Conservation (phyloP, 2,329 filamentous ascomycete species). For the Fusarium transvaalense region DNA sequence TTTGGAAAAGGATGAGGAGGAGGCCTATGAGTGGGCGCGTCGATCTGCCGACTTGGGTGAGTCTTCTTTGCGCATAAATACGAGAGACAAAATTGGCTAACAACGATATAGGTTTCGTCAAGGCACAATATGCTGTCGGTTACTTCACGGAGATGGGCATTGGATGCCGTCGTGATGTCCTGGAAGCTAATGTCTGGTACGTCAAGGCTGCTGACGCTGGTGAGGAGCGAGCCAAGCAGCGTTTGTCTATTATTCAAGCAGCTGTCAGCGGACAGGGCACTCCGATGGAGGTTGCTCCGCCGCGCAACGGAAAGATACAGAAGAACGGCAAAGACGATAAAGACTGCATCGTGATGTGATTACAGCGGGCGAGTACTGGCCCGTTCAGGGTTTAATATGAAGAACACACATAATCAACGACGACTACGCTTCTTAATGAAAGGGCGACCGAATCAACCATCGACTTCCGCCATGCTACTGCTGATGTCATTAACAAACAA, state of each 20-base stretch:
- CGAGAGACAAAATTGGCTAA: slow-evolving; percentile 29
- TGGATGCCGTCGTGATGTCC: slow-evolving; percentile 90
- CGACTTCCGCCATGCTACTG: slow-evolving; percentile 5
- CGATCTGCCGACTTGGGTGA: slow-evolving; percentile 87
- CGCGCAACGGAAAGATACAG: slow-evolving; percentile 64
- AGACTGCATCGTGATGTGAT: slow-evolving; percentile 70
- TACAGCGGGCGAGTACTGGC: slow-evolving; percentile 10
- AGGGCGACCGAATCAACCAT: slow-evolving; percentile 8
- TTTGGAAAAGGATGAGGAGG: slow-evolving; percentile 92
- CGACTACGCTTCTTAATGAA: slow-evolving; percentile 18
- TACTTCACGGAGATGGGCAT: slow-evolving; percentile 99
- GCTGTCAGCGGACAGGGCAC: slow-evolving; percentile 73
- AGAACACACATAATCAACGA: slow-evolving; percentile 42
- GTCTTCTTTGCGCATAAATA: slow-evolving; percentile 51
- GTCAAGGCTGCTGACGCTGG: slow-evolving; percentile 94
- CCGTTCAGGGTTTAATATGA: slow-evolving; percentile 24
- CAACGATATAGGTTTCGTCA: slow-evolving; percentile 66
- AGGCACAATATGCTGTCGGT: slow-evolving; percentile 93
- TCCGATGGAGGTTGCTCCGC: slow-evolving; percentile 68
- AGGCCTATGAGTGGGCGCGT: slow-evolving; percentile 96
- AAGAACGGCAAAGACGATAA: slow-evolving; percentile 66
- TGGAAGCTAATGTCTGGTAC: slow-evolving; percentile 99
- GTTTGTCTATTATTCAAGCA: slow-evolving; percentile 86
- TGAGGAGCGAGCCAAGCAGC: slow-evolving; percentile 88
- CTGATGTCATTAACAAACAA: slow-evolving; percentile 5